Evolutionary conservation across 371 early-diverging fungal genomes (phyloP), one percentile per base, ranked within the genome.

Genomic region (Mucor plumbeus): DNA sequence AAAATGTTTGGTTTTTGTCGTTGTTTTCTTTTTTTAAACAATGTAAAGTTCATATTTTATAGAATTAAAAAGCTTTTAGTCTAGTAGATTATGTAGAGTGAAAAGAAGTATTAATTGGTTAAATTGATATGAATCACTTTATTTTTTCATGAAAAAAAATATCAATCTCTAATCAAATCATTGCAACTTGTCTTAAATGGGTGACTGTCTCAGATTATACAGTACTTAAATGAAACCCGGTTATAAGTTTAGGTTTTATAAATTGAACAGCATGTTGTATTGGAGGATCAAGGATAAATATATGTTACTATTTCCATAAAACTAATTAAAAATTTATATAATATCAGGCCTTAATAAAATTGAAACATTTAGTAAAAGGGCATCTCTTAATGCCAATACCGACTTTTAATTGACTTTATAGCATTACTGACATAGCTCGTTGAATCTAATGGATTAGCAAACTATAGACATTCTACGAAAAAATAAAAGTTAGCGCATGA

Each of bases 1-100:
- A 72, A 17, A 11, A 72, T 72, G 54, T 72, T 64, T 0, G 72
- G 69, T 59, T 72, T 72, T 68, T 72, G 72, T 14, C 68, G 47
- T 11, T 61, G 59, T 11, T 59, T 60, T 58, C 65, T 59, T 64
- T 54, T 34, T 53, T 65, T 68, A 41, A 68, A 68, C 38, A 50
- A 64, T 19, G 62, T 62, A 11, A 41, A 57, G 39, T 72, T 68
- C 69, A 72, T 72, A 3, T 26, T 26, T 26, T 26, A 38, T 38
- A 38, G 1, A 38, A 3, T 38, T 2, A 9, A 11, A 38, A 38
- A 4, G 3, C 40, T 9, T 43, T 26, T 33, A 5, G 8, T 3
- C 1, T 19, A 21, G 21, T 17, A 19, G 13, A 13, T 35, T 14
- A 35, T 13, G n/a, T 11, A n/a, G 21, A 55, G 3, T 5, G n/a